A percentile compares a stretch with the other conserved stretches of the same genome.
Evolutionary conservation across 1,284 basidiomycete genomes (phyloP).

Genomic region (Moesziomyces globuligerus): DNA sequence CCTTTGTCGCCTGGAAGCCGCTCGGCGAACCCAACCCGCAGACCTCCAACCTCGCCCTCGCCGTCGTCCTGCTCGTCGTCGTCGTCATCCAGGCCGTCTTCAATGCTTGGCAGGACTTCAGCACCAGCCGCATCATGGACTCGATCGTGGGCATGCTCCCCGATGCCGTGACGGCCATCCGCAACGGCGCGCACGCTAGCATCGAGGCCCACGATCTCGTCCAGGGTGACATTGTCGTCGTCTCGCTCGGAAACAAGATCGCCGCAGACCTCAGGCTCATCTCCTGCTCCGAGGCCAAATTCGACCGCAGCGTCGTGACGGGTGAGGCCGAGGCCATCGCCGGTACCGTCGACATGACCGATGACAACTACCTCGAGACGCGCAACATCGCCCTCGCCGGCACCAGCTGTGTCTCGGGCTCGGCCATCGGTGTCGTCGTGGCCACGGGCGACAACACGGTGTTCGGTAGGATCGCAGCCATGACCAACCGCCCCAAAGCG

Average conservation of each 20-base stretch:
- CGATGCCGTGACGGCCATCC: constrained; percentile 72
- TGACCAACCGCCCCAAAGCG: constrained; percentile 48
- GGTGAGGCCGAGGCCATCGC: constrained; percentile 73
- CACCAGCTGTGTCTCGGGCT: constrained; percentile 75
- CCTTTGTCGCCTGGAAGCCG: constrained; percentile 71
- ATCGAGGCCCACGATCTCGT: constrained; percentile 76
- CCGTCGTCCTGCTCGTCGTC: constrained; percentile 67
- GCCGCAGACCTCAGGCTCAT: constrained; percentile 70
- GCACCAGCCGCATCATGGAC: constrained; percentile 57
- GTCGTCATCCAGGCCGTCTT: constrained; percentile 69
- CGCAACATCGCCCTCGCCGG: constrained; percentile 76
- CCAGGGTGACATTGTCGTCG: constrained; percentile 75
- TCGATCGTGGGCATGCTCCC: constrained; percentile 73
- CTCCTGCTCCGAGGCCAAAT: constrained; percentile 71
- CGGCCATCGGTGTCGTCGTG: constrained; percentile 72
- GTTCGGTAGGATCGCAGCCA: constrained; percentile 68
- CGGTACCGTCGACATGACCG: constrained; percentile 71
- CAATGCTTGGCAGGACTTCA: constrained; percentile 69
- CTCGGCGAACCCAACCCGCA: constrained; percentile 71
- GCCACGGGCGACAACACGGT: constrained; percentile 73
- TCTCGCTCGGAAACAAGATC: constrained; percentile 69
- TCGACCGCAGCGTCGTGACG: constrained; percentile 75
- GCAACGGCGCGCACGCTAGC: constrained; percentile 72
- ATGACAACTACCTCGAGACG: constrained; percentile 71
- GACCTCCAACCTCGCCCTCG: constrained; percentile 71